Evolutionary conservation across 2,329 filamentous ascomycete species (phyloP).

Genomic region (Paraphaeosphaeria minitans): DNA sequence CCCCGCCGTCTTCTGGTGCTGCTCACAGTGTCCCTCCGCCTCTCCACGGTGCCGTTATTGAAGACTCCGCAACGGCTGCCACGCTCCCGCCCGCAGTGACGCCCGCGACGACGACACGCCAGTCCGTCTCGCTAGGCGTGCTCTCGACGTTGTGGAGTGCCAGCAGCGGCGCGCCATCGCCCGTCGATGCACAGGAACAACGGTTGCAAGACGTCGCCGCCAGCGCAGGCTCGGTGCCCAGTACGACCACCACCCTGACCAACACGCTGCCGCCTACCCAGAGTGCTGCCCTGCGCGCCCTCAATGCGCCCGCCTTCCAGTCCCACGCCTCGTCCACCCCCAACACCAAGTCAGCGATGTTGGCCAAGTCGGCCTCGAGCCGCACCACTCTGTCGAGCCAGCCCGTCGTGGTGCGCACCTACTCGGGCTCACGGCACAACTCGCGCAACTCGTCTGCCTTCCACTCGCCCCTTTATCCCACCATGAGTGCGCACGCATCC

Average conservation of each 20-base stretch:
- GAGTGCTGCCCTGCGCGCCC: conserved; percentile 45
- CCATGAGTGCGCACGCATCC: conserved; percentile 35
- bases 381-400: conserved; percentile 48
- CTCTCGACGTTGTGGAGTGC: conserved; percentile 40
- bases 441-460: conserved; percentile 42
- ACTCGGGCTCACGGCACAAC: conserved; percentile 43
- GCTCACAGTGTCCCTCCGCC: conserved; percentile 13
- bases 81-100: conserved; percentile 40
- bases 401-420: conserved; percentile 52
- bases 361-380: conserved; percentile 46
- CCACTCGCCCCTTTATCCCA: conserved; percentile 38
- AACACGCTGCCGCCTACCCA: conserved; percentile 45
- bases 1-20: conserved; percentile 2
- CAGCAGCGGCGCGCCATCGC: conserved; percentile 34
- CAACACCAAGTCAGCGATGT: conserved; percentile 41
- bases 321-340: conserved; percentile 30
- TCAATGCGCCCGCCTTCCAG: conserved; percentile 47
- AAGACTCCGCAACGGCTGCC: conserved; percentile 18
- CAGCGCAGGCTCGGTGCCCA: conserved; percentile 41
- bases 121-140: conserved; percentile 39
- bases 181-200: conserved; percentile 31
- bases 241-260: conserved; percentile 44
- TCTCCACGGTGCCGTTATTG: conserved; percentile 19
- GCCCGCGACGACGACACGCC: conserved; percentile 43
- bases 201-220: conserved; percentile 35